These are phyloP conservation scores for Serendipita sp. DNA, from an alignment of 768 basidiomycete genomes.

Conservation along the genomic window DNA sequence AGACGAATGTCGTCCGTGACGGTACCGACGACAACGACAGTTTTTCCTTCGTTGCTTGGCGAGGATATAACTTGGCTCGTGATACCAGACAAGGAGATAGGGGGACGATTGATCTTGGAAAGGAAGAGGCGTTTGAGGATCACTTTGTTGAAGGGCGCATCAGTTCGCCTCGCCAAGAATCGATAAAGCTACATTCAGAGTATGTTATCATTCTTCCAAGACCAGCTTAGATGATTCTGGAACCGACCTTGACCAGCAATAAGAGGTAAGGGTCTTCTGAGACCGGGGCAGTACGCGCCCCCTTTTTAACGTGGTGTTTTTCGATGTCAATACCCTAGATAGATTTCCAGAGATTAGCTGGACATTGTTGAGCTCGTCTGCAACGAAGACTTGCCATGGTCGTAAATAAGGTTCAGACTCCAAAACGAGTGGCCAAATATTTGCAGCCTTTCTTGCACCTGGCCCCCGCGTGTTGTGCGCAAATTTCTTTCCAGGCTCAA, in stretches of 20 bases:
- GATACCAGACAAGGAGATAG: constrained; percentile 87
- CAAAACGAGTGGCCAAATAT: constrained; percentile 1
- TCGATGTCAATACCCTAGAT: constrained; percentile 86
- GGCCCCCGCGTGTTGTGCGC: neutral
- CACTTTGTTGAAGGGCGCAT: constrained; percentile 92
- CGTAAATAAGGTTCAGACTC: constrained; percentile 1
- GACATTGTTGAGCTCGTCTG: neutral
- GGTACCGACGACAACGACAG: constrained; percentile 78
- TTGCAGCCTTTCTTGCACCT: neutral
- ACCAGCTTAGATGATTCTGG: neutral
- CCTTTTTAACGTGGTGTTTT: constrained; percentile 98
- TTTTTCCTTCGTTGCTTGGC: constrained; percentile 57
- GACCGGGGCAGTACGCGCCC: constrained; percentile 84
- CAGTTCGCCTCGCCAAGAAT: constrained; percentile 94
- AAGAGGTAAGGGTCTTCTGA: constrained; percentile 99
- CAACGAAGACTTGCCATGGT: constrained; percentile 4
- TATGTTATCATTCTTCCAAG: constrained; percentile 8
- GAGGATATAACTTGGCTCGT: constrained; percentile 60
- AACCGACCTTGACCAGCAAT: constrained; percentile 84
- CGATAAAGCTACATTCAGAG: constrained; percentile 67
- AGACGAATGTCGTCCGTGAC: constrained; percentile 94
- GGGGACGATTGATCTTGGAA: constrained; percentile 94
- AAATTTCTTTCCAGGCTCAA: neutral
- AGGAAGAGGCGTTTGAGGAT: constrained; percentile 94
- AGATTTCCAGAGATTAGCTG: neutral